A percentile compares a stretch with the other conserved stretches of the same genome.
Conservation (phyloP, 805 yeast genomes). For the Wickerhamomyces queroliae region DNA sequence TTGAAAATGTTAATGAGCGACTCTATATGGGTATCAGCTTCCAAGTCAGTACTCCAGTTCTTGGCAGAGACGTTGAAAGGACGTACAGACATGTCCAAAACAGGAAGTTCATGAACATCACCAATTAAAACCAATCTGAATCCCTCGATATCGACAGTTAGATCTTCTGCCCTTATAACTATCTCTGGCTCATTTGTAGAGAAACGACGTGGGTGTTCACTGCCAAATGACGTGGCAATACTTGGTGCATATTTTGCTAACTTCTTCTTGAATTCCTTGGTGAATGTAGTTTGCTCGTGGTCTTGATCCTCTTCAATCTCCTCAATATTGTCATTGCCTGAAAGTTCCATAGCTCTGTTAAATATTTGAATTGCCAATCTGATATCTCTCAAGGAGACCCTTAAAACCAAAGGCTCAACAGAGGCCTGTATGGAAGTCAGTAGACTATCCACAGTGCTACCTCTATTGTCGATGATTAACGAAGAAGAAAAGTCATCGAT, state of each 20-base stretch:
- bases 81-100: conserved; percentile 66
- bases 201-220: conserved; percentile 17
- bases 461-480: conserved; percentile 64
- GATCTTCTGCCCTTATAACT: conserved; percentile 61
- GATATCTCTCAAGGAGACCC: conserved; percentile 85
- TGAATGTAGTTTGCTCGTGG: conserved; percentile 32
- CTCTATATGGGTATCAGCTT: conserved; percentile 60
- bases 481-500: conserved; percentile 87
- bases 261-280: conserved; percentile 58
- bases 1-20: conserved; percentile 74
- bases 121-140: conserved; percentile 79
- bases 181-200: conserved; percentile 27
- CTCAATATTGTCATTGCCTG: conserved; percentile 16
- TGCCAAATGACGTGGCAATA: conserved; percentile 45
- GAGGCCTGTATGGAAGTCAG: conserved; percentile 63
- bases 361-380: conserved; percentile 70
- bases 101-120: conserved; percentile 86
- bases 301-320: conserved; percentile 11
- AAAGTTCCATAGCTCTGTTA: conserved; percentile 60
- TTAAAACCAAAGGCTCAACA: conserved; percentile 72
- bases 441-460: conserved; percentile 51
- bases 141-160: conserved; percentile 66
- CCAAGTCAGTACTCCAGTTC: conserved; percentile 84
- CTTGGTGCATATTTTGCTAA: conserved; percentile 68
- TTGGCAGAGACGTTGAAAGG: conserved; percentile 64